Base-by-base conservation (phyloP, 768 basidiomycete genomes). In the Fistulinella prunicolor region DNA sequence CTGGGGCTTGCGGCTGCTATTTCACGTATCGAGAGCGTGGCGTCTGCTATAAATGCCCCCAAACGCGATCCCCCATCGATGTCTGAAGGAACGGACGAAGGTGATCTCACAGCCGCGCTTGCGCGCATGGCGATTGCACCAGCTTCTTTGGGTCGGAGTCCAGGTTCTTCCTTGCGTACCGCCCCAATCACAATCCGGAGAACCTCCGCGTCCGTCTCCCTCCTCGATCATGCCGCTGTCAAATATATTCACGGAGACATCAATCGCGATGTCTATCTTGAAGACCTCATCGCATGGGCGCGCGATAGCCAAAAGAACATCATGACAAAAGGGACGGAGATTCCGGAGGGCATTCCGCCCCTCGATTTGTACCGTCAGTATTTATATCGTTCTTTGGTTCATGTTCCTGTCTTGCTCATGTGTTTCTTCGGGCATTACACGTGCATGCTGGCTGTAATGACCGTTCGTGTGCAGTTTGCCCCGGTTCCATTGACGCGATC, bases 321-420 rank as follows among this genome's bases (percentile, higher is more conserved):
- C n/a, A 57, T 61, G 0, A 67, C 72, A 17, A 83, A 79, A 3
- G 77, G 73, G 23, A 84, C 80, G 7, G 93, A 94, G 63, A 91
- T 96, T 37, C 92, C 93, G 0, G 68, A 73, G 22, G 78, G 75
- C 6, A 68, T 85, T 10, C 70, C 83, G 3, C 91, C 90, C 57
- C 84, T 86, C 14, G 93, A 96, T 66, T 62, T 96, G 16, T 95
- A 94, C 64, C 70, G 91, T 90, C 64, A 59, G 86, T 54, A 30
- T 30, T 41, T 41, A 44, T 12, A 9, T 42, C 20, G 9, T 32
- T 53, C 8, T 22, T 26, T n/a, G n/a, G n/a, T 34, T 51, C 1
- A 35, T 22, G 14, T 41, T 24, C 22, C 0, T 17, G 16, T 32
- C 23, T 37, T 29, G 1, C 43, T 46, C 35, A 48, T 36, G 17